Percentiles rank a stretch among this genome's conserved stretches.
phyloP scores from a whole-genome alignment of 2,329 filamentous ascomycete species.

The Xylogone sp. region DNA sequence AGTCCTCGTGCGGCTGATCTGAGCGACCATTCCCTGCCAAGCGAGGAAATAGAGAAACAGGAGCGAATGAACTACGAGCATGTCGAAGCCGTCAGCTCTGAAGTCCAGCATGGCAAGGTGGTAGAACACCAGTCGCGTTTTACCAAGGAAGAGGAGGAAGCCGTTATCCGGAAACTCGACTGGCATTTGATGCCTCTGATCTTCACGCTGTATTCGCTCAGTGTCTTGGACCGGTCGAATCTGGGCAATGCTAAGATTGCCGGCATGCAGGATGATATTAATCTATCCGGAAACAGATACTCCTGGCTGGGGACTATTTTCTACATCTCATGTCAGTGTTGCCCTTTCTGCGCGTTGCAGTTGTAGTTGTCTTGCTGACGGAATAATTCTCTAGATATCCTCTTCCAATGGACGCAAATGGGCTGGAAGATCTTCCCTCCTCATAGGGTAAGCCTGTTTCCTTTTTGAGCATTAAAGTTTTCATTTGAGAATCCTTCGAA shows the following conservation, averaged over 20 bases:
- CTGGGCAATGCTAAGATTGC: conserved; percentile 48
- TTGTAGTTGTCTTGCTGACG: background rate
- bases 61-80: conserved; percentile 3
- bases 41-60: conserved; percentile 2
- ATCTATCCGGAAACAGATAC: conserved; percentile 36
- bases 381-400: conserved; percentile 17
- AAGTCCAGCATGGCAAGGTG: background rate
- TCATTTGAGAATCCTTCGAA: background rate
- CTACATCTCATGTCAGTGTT: conserved; percentile 22
- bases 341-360: background rate
- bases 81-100: conserved; percentile 1
- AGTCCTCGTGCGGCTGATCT: background rate
- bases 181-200: conserved; percentile 10
- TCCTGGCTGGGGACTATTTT: conserved; percentile 29
- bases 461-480: background rate
- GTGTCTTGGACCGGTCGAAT: conserved; percentile 43
- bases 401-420: conserved; percentile 30
- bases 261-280: conserved; percentile 44
- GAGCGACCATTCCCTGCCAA: background rate
- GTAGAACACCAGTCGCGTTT: conserved; percentile 3
- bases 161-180: conserved; percentile 11
- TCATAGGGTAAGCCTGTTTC: conserved; percentile 19
- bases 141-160: conserved; percentile 9
- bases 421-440: conserved; percentile 28
- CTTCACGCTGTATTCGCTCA: conserved; percentile 28